phyloP scores from a whole-genome alignment of 2,329 filamentous ascomycete species.

The Ambrosiella beaveri region DNA sequence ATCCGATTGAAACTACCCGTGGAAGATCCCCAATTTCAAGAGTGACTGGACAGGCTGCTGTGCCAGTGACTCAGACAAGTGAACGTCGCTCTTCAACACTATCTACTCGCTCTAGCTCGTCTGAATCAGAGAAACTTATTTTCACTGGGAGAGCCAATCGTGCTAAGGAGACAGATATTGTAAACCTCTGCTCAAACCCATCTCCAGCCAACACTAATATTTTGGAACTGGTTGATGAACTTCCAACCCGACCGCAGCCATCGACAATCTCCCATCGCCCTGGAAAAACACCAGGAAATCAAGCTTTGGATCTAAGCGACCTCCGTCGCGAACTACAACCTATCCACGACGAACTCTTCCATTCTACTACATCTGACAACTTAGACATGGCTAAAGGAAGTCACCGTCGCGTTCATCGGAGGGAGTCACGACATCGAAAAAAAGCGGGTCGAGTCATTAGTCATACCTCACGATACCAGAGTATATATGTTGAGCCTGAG shows the following conservation, averaged over 20 bases:
- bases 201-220: neutral
- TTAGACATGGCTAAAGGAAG: slow-evolving; percentile 10
- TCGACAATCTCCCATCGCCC: too few relatives aligned
- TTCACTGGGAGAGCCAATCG: neutral
- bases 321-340: neutral
- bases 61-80: too few relatives aligned
- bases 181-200: too few relatives aligned
- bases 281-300: neutral
- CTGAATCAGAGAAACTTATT: neutral
- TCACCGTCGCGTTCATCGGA: slow-evolving; percentile 5
- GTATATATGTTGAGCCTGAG: too few relatives aligned
- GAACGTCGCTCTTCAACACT: too few relatives aligned
- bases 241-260: too few relatives aligned
- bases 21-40: too few relatives aligned
- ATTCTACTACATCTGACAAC: neutral
- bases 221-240: too few relatives aligned
- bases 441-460: slow-evolving; percentile 7
- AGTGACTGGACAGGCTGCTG: too few relatives aligned
- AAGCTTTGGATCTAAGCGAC: slow-evolving; percentile 1
- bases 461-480: too few relatives aligned
- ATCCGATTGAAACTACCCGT: too few relatives aligned
- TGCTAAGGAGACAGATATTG: too few relatives aligned
- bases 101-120: neutral
- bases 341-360: neutral
- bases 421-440: slow-evolving; percentile 14